phyloP scores from a whole-genome alignment of 140 eudicot species.

The Erigeron philadelphicus region DNA sequence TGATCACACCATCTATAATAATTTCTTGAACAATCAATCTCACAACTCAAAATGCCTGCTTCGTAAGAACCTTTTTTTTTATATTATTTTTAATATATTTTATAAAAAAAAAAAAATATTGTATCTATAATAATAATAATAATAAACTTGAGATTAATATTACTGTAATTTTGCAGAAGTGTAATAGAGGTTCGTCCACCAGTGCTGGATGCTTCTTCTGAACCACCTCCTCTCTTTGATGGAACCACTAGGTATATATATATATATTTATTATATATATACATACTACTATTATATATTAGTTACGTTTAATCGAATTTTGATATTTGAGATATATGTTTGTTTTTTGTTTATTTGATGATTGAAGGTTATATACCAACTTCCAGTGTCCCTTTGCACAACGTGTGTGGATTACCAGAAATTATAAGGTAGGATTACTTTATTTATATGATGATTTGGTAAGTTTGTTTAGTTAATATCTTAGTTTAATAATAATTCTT shows the following conservation, averaged over 20 bases:
- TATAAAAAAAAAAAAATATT: too few relatives aligned
- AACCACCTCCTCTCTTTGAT: constrained; percentile 65
- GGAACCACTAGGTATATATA: constrained; percentile 59
- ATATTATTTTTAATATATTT: neutral
- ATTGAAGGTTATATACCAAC: constrained; percentile 56
- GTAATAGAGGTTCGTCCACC: constrained; percentile 45
- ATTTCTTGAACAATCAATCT: constrained; percentile 13
- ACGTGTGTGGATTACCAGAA: constrained; percentile 81
- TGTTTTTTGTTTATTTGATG: constrained; percentile 3
- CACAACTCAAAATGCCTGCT: constrained; percentile 6
- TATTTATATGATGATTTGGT: neutral
- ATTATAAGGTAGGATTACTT: constrained; percentile 49
- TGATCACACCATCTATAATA: constrained; percentile 1
- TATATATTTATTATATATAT: neutral
- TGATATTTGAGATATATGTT: neutral
- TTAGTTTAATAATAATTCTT: too few relatives aligned
- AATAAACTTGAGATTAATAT: neutral
- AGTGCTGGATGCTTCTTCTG: constrained; percentile 55
- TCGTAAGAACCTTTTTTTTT: constrained; percentile 20
- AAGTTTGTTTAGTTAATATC: too few relatives aligned
- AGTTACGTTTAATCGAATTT: neutral
- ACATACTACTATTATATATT: neutral
- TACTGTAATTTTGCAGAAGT: constrained; percentile 19
- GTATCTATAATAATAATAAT: neutral
- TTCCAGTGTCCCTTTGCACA: constrained; percentile 66